Base-by-base conservation (phyloP, 2,329 filamentous ascomycete genomes). In the Xylariaceae sp. region DNA sequence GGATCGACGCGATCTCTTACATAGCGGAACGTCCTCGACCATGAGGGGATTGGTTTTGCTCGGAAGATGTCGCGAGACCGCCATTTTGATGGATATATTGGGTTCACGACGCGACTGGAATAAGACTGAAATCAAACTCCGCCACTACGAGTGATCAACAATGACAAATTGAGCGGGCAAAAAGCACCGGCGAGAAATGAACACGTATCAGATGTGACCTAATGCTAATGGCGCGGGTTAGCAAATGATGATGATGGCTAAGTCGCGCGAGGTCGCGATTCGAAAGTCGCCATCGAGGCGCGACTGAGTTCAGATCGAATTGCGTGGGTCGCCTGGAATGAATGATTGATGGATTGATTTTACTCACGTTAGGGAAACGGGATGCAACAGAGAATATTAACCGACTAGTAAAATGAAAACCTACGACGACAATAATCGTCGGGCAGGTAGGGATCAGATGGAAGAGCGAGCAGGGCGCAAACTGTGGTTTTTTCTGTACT, bases 1-100 rank as follows among this genome's bases (percentile, higher is more conserved):
- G 54, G 43, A 42, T 29, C 8, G 40, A 40, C 34, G 51, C 43
- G 29, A 52, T 52, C 47, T 64, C 64, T 55, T 86, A 89, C 86
- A 81, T 50, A 75, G 67, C 51, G 86, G 86, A 52, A 85, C 76
- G 62, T 82, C 78, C 57, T 84, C 80, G 30, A 80, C 76, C 71
- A 89, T 80, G 59, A 88, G 76, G 60, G 81, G 84, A 70, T 89
- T 89, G 67, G 79, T 77, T 72, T 76, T 76, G 64, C 74, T 72
- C 35, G 86, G 86, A 60, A 89, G 74, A 47, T 68, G 71, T 69
- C 81, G 67, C 19, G 67, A 63, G 46, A 66, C 60, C 40, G 68
- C 68, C 73, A 77, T 77, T 55, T 68, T 66, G 62, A 29, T 32
- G 35, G 53, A 54, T 56, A 11, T 53, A 42, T 55, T 41, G 43